Conservation (phyloP, 345 rosid genomes). For the Firmiana major region DNA sequence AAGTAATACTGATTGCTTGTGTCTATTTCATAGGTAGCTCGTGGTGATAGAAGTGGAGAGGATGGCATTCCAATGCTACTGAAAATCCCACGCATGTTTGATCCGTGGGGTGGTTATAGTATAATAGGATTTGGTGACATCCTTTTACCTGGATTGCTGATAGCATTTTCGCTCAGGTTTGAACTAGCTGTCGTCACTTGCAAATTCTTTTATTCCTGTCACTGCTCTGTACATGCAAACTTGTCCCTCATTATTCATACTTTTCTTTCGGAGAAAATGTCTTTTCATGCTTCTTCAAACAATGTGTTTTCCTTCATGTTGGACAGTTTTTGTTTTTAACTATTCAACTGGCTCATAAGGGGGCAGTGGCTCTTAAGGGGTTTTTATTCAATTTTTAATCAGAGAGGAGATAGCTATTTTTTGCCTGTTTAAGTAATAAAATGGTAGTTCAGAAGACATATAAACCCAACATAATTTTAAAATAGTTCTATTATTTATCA, state of each 20-base stretch:
- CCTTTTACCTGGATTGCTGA: slow-evolving; percentile 84
- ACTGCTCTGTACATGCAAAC: neutral
- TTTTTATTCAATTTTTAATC: neutral
- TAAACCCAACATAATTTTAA: neutral
- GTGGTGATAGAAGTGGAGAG: slow-evolving; percentile 92
- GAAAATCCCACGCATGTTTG: slow-evolving; percentile 93
- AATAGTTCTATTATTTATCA: neutral
- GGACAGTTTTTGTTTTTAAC: neutral
- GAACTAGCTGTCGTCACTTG: neutral
- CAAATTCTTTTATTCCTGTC: neutral
- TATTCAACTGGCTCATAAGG: neutral
- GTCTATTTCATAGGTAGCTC: slow-evolving; percentile 68
- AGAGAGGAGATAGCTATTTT: neutral
- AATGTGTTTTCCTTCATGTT: neutral
- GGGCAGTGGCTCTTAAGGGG: neutral
- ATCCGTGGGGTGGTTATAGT: slow-evolving; percentile 99
- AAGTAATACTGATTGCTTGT: slow-evolving; percentile 5
- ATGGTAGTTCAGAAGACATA: neutral
- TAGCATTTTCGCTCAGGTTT: slow-evolving; percentile 93
- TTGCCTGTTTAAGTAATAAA: neutral
- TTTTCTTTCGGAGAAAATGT: neutral
- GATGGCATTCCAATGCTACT: slow-evolving; percentile 98
- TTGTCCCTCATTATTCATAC: neutral
- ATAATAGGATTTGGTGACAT: slow-evolving; percentile 99
- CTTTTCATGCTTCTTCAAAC: neutral